Evolutionary conservation across 2,329 filamentous ascomycete genomes (phyloP), one percentile per base, ranked within the genome.

Genomic region (Clarireedia paspali): DNA sequence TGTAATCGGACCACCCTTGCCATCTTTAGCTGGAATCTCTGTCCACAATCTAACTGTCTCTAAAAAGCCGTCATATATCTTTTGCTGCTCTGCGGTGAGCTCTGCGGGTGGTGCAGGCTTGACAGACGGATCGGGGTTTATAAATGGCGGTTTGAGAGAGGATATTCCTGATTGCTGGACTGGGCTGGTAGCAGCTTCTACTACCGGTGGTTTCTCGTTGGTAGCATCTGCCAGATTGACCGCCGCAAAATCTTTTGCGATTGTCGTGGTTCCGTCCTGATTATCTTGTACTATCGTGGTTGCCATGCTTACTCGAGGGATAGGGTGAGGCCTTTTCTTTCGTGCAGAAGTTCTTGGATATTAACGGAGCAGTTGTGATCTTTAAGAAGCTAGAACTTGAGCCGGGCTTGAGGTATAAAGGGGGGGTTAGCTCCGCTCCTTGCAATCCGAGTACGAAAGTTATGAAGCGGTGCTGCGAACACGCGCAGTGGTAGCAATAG

Each of bases 21-120:
- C 75, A 60, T 81, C 77, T 20, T 83, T 82, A 42, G 81, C 81
- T 36, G 83, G 83, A 26, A 95, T 73, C 9, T 84, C 82, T 12
- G 80, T 82, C 87, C 91, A 95, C 64, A 75, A 74, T 61, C 81
- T 84, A 46, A 84, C 89, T 53, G 81, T 79, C 47, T 81, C 77
- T 47, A 97, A 81, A 50, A 97, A 78, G 61, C 82, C 75, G 45
- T 85, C 81, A 74, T 96, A 97, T 74, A 96, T 96, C 62, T 78
- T 70, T 68, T 88, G 74, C 73, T 97, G 89, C 38, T 95, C 90
- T 9, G 80, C 68, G 10, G 85, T 91, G 64, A 96, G 80, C 5
- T 81, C 71, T 9, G 77, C 76, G 5, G 81, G 68, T 12, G 74
- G 68, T 2, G 87, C 82, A 26, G 61, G 58, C 15, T 55, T 56